A percentile compares a stretch with the other conserved stretches of the same genome.
phyloP scores from a whole-genome alignment of 1,139 yeast genomes.

The Sugiyamaella japonica region DNA sequence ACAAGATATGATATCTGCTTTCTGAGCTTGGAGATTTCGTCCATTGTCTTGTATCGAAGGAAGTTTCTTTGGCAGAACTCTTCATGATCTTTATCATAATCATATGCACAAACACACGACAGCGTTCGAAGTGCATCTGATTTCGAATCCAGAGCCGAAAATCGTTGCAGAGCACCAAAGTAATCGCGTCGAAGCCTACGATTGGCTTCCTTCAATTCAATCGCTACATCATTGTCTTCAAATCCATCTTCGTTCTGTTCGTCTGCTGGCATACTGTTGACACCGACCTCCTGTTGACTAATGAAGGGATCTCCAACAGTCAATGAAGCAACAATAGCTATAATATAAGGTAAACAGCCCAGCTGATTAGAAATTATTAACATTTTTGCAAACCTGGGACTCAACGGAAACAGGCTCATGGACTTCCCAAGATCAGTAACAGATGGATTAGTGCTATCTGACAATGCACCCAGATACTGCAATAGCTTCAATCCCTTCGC shows the following conservation, averaged over 20 bases:
- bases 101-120: conserved; percentile 87
- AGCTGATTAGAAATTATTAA: conserved; percentile 84
- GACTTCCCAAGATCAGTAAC: conserved; percentile 78
- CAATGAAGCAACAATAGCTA: conserved; percentile 87
- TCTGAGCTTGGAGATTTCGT: conserved; percentile 79
- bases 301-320: conserved; percentile 94
- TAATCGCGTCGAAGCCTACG: conserved; percentile 52
- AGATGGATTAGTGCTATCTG: conserved; percentile 44
- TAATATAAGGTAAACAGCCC: conserved; percentile 78
- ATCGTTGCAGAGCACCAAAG: conserved; percentile 56
- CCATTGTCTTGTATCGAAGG: conserved; percentile 61
- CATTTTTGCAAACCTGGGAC: conserved; percentile 92
- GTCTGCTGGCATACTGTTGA: conserved; percentile 33
- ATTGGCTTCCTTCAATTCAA: conserved; percentile 45
- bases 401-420: conserved; percentile 89
- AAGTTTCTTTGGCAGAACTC: conserved; percentile 60
- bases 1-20: conserved; percentile 77
- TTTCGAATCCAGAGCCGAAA: conserved; percentile 64
- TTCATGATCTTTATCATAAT: conserved; percentile 50
- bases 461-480: conserved; percentile 77
- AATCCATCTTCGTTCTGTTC: conserved; percentile 33
- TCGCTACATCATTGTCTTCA: conserved; percentile 35
- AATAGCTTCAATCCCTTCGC: conserved; percentile 67
- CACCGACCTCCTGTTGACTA: conserved; percentile 68
- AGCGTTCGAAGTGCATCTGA: conserved; percentile 76